Evolutionary conservation across 305 asterid genomes (phyloP), one percentile per base, ranked within the genome.

Genomic region (Fraxinus dipetala): DNA sequence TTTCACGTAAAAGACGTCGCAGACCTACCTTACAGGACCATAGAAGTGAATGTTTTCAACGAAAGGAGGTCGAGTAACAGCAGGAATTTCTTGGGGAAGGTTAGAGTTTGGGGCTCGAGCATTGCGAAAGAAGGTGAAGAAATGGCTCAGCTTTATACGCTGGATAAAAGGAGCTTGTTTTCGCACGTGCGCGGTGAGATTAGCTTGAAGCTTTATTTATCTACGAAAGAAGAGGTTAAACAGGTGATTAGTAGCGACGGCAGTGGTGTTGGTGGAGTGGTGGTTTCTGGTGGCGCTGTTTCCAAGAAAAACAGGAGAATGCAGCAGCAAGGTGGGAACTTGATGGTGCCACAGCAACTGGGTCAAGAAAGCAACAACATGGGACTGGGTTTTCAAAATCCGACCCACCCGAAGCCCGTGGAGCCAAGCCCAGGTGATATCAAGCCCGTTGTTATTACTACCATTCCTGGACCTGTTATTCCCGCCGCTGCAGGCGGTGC

Each of bases 101-200:
- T 78, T 34, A 78, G 81, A 48, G 54, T 78, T 36, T 59, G 34
- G 14, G 81, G 81, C 20, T 28, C 73, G 11, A 54, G n/a, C 59
- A 18, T 78, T 32, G 61, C 74, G 2, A 54, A 67, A 59, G 74
- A 78, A 78, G 73, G 73, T 26, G 81, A 78, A 59, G 74, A 35
- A 22, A 18, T 34, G 30, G 18, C 72, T 10, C 81, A 78, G 56
- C 74, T 78, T 28, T 59, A 78, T 59, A 31, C 74, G 10, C 74
- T 78, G 28, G 81, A 78, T 6, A 78, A 78, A 34, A 54, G 81
- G 22, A 59, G 73, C 51, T n/a, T 78, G 51, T 78, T 78, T 31
- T 78, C 81, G 5, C 51, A 78, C 48, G 73, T 78, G 31, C 54
- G 73, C n/a, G 81, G 81, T 31, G 81, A 78, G 81, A 78, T 78